Percentiles rank a stretch among this genome's conserved stretches.
These are phyloP conservation scores for Parasitella parasitica DNA, from an alignment of 371 early-diverging fungal genomes.

Conservation along the genomic window DNA sequence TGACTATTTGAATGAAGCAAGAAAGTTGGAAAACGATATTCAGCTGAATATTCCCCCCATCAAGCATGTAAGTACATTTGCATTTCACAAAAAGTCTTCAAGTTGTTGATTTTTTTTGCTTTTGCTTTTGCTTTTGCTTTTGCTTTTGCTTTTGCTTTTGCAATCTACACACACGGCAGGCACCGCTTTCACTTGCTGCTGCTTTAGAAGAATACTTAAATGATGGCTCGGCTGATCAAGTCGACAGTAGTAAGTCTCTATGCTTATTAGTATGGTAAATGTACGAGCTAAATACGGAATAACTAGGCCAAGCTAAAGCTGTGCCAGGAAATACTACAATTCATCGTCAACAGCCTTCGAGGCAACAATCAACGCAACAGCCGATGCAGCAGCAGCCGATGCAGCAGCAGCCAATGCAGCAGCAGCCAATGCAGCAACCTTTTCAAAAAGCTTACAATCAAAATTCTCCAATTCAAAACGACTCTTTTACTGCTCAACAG, in stretches of 20 bases:
- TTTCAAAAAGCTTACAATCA: background rate
- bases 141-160: background rate
- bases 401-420: background rate
- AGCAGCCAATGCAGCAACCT: background rate
- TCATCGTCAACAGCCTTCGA: background rate
- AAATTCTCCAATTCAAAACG: background rate
- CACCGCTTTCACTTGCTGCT: slow-evolving; percentile 81
- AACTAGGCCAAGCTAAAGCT: background rate
- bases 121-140: background rate
- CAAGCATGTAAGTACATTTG: slow-evolving; percentile 66
- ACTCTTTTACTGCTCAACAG: background rate
- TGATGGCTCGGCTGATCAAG: slow-evolving; percentile 29
- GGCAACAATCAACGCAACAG: background rate
- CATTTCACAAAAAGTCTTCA: background rate
- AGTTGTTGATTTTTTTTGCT: background rate
- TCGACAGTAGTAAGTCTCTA: background rate
- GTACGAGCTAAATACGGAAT: background rate
- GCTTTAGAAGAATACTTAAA: slow-evolving; percentile 86
- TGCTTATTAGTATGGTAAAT: background rate
- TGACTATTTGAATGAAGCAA: slow-evolving; percentile 79
- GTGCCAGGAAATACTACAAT: background rate
- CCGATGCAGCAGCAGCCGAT: background rate
- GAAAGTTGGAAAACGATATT: slow-evolving; percentile 66
- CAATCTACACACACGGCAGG: slow-evolving; percentile 72
- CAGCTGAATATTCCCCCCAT: slow-evolving; percentile 79